Evolutionary conservation across 768 basidiomycete species (phyloP), one percentile per base, ranked within the genome.

Genomic region (Collybia nuda): DNA sequence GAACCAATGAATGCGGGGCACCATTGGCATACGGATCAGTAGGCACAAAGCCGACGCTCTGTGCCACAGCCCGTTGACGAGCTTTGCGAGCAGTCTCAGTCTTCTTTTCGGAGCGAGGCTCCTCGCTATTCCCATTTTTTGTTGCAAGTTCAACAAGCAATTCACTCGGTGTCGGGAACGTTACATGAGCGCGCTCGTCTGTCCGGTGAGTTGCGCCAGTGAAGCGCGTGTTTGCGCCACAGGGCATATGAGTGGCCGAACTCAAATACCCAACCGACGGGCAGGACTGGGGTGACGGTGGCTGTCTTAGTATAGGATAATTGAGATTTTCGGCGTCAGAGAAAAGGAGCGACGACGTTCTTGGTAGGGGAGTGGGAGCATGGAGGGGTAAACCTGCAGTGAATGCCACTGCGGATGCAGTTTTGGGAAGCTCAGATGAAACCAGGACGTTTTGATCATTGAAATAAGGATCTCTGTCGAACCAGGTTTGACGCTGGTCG

Each of bases 91-190:
- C 76, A 19, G 78, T 75, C 56, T 84, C 81, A 5, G 65, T 56
- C 45, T 70, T 74, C 36, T 60, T 66, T 19, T 56, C 40, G 28
- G 54, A 32, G 6, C 54, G 35, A 49, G 24, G 45, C 40, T 26
- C 51, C 55, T 37, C 40, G 52, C 24, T 24, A 32, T 4, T 54
- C 28, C 35, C 44, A 19, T 24, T 42, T 23, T 41, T 52, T 8
- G 37, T 53, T 1, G 69, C 62, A 18, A 80, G 65, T 37, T 83
- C 74, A 23, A 69, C 67, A 44, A 88, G 75, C 24, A 87, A 68
- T 56, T 86, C 84, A 32, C 79, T 80, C 1, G 86, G 86, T 0
- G 86, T 88, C 1, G 78, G 85, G 56, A 88, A 85, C 2, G 77
- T 81, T 1, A 62, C 52, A 50, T 70, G 73, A 0, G 61, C 50